Percentiles rank a stretch among this genome's conserved stretches.
Evolutionary conservation across 352 stramenopile species (phyloP).

Genomic region (Globisporangium camurandrum): DNA sequence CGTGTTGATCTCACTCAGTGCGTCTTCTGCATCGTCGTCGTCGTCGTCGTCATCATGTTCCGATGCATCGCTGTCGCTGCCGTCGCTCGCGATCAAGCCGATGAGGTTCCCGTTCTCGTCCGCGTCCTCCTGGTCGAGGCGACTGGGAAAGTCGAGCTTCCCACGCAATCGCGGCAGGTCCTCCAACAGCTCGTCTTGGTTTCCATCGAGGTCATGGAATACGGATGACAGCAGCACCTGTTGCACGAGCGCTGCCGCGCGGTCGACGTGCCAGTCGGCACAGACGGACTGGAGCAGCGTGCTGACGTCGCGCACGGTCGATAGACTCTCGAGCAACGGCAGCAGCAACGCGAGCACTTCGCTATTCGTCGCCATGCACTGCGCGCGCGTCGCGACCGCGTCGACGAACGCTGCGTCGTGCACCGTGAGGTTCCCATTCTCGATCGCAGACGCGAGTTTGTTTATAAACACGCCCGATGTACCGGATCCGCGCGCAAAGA

Average conservation of each 20-base stretch:
- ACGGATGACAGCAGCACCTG: conserved; percentile 61
- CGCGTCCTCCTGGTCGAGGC: conserved; percentile 71
- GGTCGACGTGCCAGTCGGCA: conserved; percentile 56
- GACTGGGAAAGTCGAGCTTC: conserved; percentile 70
- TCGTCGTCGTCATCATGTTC: no score
- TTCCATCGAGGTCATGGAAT: conserved; percentile 81
- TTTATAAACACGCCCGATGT: conserved; percentile 50
- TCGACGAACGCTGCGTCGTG: conserved; percentile 29
- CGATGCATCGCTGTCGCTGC: conserved; percentile 43
- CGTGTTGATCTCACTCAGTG: conserved; percentile 18
- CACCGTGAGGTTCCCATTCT: conserved; percentile 61
- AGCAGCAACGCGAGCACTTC: conserved; percentile 61
- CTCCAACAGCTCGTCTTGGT: conserved; percentile 62
- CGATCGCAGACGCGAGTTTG: conserved; percentile 64
- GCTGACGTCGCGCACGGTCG: conserved; percentile 60
- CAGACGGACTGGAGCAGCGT: conserved; percentile 52
- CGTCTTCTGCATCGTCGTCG: conserved; percentile 15
- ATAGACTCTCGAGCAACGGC: conserved; percentile 67
- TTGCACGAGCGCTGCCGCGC: conserved; percentile 53
- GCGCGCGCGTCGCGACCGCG: conserved; percentile 22
- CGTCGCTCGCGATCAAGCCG: conserved; percentile 55
- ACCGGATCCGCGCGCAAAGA: conserved; percentile 65
- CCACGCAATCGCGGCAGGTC: conserved; percentile 49
- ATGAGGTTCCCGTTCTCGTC: conserved; percentile 80
- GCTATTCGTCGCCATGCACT: conserved; percentile 30